These are phyloP conservation scores for Hypoxylon sp. DNA, from an alignment of 2,329 filamentous ascomycete genomes.

Conservation along the genomic window DNA sequence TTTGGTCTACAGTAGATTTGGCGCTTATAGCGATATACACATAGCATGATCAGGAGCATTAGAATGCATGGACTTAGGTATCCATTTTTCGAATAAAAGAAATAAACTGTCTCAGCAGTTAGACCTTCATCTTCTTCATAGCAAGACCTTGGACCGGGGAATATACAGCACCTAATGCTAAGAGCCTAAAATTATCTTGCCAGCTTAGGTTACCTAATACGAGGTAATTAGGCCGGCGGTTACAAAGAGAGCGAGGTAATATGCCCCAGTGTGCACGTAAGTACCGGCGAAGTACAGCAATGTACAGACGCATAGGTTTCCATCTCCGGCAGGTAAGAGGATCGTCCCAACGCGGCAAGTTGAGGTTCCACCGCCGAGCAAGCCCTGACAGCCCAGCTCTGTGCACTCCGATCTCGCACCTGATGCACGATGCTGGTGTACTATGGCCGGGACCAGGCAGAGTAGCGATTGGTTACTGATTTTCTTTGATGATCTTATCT, in stretches of 20 bases:
- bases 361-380: constrained; percentile 19
- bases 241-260: background rate
- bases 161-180: background rate
- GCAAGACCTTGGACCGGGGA: background rate
- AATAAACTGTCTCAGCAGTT: background rate
- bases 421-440: constrained; percentile 31
- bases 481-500: constrained; percentile 52
- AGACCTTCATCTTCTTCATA: background rate
- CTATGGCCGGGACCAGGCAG: background rate
- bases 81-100: background rate
- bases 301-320: constrained; percentile 23
- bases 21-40: background rate
- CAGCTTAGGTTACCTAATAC: constrained; percentile 1
- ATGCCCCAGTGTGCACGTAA: constrained; percentile 16
- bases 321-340: constrained; percentile 24
- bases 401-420: constrained; percentile 50
- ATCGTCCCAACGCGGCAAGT: constrained; percentile 15
- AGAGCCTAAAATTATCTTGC: background rate
- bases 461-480: constrained; percentile 30
- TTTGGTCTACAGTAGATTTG: constrained; percentile 23
- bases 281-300: constrained; percentile 28
- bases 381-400: constrained; percentile 11
- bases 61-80: background rate
- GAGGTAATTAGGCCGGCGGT: background rate
- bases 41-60: constrained; percentile 17